Evolutionary conservation across 2,329 filamentous ascomycete genomes (phyloP).

Genomic region (Capronia coronata): DNA sequence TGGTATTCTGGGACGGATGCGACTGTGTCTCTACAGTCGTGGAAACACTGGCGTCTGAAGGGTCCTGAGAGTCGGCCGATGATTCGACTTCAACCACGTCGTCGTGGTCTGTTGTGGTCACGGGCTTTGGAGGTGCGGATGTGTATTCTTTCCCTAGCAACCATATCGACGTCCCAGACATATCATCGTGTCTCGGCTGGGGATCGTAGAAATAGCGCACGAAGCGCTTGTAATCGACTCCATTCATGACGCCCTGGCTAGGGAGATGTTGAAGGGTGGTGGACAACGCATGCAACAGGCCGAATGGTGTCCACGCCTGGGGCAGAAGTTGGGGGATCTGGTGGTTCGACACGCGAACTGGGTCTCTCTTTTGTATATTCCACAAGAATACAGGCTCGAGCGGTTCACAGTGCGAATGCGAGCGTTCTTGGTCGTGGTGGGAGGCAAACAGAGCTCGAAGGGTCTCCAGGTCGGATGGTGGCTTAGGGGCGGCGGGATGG

Average conservation of each 20-base stretch:
- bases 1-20: constrained; percentile 11
- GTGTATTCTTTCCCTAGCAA: constrained; percentile 63
- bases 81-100: constrained; percentile 30
- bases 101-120: constrained; percentile 28
- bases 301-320: constrained; percentile 8
- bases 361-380: constrained; percentile 1
- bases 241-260: constrained; percentile 47
- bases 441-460: constrained; percentile 21
- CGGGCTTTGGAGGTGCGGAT: constrained; percentile 26
- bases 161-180: constrained; percentile 68
- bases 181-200: constrained; percentile 70
- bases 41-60: constrained; percentile 23
- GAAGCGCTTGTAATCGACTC: constrained; percentile 71
- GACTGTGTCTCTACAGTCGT: constrained; percentile 17
- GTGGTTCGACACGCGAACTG: background rate
- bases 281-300: constrained; percentile 23
- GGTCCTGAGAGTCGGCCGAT: constrained; percentile 26
- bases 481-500: background rate
- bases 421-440: constrained; percentile 9
- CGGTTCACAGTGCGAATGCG: background rate
- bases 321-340: background rate
- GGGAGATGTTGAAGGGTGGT: constrained; percentile 19
- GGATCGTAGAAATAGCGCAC: constrained; percentile 92
- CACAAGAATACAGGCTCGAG: constrained; percentile 1
- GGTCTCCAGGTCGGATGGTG: constrained; percentile 16